phyloP scores from a whole-genome alignment of 2,329 filamentous ascomycete genomes.

The Metarhizium guizhouense region DNA sequence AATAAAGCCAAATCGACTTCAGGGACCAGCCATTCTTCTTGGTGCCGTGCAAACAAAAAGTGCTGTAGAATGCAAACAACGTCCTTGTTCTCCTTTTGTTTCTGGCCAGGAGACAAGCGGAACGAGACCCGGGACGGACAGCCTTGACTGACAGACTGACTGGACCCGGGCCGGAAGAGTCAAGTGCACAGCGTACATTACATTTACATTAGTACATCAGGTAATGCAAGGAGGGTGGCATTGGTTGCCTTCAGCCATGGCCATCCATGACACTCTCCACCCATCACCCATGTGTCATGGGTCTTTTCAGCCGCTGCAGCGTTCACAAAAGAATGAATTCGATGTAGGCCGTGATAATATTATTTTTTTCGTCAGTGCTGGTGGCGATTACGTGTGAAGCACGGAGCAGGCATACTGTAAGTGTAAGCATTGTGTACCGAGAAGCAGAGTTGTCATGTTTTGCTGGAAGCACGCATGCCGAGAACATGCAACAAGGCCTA shows the following conservation, averaged over 20 bases:
- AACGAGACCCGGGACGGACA: neutral
- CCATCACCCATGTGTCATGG: no score
- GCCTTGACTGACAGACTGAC: conserved; percentile 12
- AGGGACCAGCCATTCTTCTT: neutral
- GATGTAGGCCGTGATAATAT: no score
- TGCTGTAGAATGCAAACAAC: neutral
- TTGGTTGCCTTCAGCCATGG: conserved; percentile 9
- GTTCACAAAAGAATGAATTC: no score
- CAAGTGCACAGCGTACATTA: neutral
- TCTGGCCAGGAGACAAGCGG: neutral
- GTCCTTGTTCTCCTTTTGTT: neutral
- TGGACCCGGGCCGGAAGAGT: conserved; percentile 20
- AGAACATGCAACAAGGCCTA: no score
- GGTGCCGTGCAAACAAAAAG: neutral
- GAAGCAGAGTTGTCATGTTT: no score
- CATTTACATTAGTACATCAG: conserved; percentile 16
- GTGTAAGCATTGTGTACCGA: no score
- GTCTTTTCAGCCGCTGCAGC: no score
- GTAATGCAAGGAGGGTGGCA: conserved; percentile 20
- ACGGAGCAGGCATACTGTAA: no score
- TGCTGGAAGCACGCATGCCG: no score
- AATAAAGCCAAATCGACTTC: no score
- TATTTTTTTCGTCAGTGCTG: no score
- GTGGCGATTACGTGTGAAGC: no score
- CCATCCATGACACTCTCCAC: neutral